Evolutionary conservation across 106 monocot species (phyloP).

Genomic region (Hemerocallis citrina): DNA sequence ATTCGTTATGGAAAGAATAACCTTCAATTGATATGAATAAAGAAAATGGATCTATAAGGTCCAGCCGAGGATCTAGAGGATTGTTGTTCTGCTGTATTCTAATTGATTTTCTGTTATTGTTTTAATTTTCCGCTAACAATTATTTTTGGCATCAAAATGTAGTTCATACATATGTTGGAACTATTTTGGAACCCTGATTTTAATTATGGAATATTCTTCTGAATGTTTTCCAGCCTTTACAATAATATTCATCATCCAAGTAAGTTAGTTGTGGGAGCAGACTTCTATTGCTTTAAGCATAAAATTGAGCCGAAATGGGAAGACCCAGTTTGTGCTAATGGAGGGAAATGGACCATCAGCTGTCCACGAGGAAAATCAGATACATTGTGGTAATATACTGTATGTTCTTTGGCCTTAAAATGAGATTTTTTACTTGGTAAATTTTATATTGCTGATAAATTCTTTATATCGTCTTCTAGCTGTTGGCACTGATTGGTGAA

Average conservation of each 20-base stretch:
- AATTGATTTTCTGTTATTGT: no score
- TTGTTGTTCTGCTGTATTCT: no score
- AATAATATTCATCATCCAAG: conserved; percentile 77
- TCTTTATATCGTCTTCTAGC: conserved; percentile 12
- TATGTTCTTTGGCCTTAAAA: conserved; percentile 15
- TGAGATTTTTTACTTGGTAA: neutral
- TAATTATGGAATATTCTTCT: no score
- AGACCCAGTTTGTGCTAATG: neutral
- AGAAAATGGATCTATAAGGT: no score
- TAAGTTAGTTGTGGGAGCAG: conserved; percentile 66
- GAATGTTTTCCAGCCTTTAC: conserved; percentile 48
- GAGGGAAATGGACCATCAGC: conserved; percentile 4
- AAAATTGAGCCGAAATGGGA: neutral
- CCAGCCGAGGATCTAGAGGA: no score
- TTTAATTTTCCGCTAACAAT: no score
- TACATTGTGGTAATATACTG: conserved; percentile 9
- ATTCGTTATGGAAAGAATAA: no score
- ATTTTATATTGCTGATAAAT: neutral
- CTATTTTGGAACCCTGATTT: no score
- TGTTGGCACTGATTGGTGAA: conserved; percentile 90
- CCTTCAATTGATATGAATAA: no score
- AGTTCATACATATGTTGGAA: no score
- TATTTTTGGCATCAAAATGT: no score
- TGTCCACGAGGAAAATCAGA: conserved; percentile 1
- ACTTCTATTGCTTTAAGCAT: no score